Evolutionary conservation across 495 filamentous ascomycete genomes (phyloP), one percentile per base, ranked within the genome.

Genomic region (Neurospora pannonica): DNA sequence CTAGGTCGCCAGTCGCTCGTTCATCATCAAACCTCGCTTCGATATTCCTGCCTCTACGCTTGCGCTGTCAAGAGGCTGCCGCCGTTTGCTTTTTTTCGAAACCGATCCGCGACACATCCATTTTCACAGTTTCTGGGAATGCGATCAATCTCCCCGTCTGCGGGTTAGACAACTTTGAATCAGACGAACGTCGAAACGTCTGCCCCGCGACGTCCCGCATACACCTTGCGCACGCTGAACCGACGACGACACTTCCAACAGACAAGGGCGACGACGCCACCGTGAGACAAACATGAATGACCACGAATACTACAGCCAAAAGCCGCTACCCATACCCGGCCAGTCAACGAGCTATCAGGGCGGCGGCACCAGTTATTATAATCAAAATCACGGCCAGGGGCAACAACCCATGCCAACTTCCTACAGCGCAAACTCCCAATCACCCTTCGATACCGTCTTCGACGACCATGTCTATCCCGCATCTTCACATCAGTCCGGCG

Each of bases 281-380:
- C 13, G 37, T 24, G n/a, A 34, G 42, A 36, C 73, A 40, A 13
- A 67, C 15, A 97, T 97, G 94, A 92, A 94, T 71, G 88, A 93
- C 75, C 92, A 94, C 86, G 91, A 94, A 74, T 94, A 94, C 82
- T 94, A 94, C 85, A 88, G 88, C 79, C 79, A 84, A 71, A 85
- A 84, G 73, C 84, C 88, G 76, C 81, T 80, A 31, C 81, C 77
- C 46, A 38, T 38, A 79, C 76, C 79, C 79, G 54, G 54, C 60
- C 78, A 54, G 21, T 70, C 70, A 21, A 67, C 78, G 72, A 73
- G 70, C 37, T 79, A 78, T 67, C 74, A 79, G 75, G 72, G 78
- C 73, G 71, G 78, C 31, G 54, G 54, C 6, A 6, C 84, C 81
- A 72, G 84, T 78, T 78, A 87, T 82, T 83, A 84, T 83, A 79